phyloP scores from a whole-genome alignment of 768 basidiomycete genomes.

The Boletus vinaceobasis region DNA sequence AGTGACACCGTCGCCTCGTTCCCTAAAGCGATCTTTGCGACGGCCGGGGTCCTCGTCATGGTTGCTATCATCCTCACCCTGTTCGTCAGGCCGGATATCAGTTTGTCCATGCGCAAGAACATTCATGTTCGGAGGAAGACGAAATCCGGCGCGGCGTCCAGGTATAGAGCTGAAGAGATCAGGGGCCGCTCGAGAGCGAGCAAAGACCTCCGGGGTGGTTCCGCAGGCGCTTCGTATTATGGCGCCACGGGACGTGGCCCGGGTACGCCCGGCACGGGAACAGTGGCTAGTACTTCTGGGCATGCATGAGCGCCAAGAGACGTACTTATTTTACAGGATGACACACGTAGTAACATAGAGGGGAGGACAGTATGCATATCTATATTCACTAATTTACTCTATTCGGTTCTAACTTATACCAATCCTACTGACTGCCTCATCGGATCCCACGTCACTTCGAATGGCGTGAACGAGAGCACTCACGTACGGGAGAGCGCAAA shows the following conservation, averaged over 20 bases:
- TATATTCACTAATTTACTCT: slow-evolving; percentile 13
- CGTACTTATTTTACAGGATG: not conserved
- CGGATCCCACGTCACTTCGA: not conserved
- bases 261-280: slow-evolving; percentile 5
- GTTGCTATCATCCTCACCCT: slow-evolving; percentile 46
- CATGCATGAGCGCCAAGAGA: not conserved
- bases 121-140: slow-evolving; percentile 8
- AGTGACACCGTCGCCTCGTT: slow-evolving; percentile 57
- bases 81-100: slow-evolving; percentile 37
- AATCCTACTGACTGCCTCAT: not conserved
- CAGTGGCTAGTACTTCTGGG: slow-evolving; percentile 7
- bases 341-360: not conserved
- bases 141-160: not conserved
- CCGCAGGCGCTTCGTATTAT: slow-evolving; percentile 25
- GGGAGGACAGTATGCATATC: slow-evolving; percentile 7
- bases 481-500: not conserved
- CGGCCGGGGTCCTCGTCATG: slow-evolving; percentile 54
- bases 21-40: slow-evolving; percentile 66
- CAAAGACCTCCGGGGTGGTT: slow-evolving; percentile 39
- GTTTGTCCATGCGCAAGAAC: slow-evolving; percentile 17
- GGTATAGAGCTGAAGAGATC: slow-evolving; percentile 12
- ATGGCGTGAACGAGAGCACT: not conserved
- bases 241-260: slow-evolving; percentile 9
- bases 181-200: slow-evolving; percentile 33
- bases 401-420: not conserved